Evolutionary conservation across 2,329 filamentous ascomycete species (phyloP).

Genomic region (Nannizziopsis barbatae): DNA sequence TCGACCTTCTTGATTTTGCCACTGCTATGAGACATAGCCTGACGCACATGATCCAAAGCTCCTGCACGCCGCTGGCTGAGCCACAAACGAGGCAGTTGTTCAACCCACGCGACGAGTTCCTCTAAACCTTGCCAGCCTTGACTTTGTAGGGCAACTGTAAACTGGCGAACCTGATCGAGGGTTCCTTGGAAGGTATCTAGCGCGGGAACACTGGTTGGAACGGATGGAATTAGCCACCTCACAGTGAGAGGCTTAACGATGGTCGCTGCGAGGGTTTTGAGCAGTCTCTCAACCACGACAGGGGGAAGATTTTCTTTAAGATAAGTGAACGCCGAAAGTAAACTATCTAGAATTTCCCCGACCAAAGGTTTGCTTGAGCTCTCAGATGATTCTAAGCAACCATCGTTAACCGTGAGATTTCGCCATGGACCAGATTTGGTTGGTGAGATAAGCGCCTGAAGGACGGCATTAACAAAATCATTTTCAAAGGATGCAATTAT

Average conservation of each 20-base stretch:
- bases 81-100: slow-evolving; percentile 72
- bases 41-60: slow-evolving; percentile 63
- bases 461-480: slow-evolving; percentile 23
- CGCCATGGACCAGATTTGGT: slow-evolving; percentile 19
- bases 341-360: slow-evolving; percentile 33
- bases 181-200: slow-evolving; percentile 61
- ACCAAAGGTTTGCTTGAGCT: slow-evolving; percentile 22
- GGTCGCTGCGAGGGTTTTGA: slow-evolving; percentile 57
- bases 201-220: slow-evolving; percentile 62
- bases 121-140: slow-evolving; percentile 51
- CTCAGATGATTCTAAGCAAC: slow-evolving; percentile 22
- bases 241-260: slow-evolving; percentile 58
- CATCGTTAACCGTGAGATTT: slow-evolving; percentile 21
- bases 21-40: slow-evolving; percentile 55
- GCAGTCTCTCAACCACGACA: slow-evolving; percentile 45
- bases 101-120: slow-evolving; percentile 67
- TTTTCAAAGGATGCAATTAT: slow-evolving; percentile 26
- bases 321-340: slow-evolving; percentile 40
- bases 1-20: slow-evolving; percentile 61
- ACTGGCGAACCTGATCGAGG: slow-evolving; percentile 52
- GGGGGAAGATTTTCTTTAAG: slow-evolving; percentile 42
- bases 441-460: slow-evolving; percentile 27
- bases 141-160: slow-evolving; percentile 53
- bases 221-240: slow-evolving; percentile 61
- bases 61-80: slow-evolving; percentile 70